phyloP scores from a whole-genome alignment of 2,329 filamentous ascomycete genomes.

The Podosphaera fusca region DNA sequence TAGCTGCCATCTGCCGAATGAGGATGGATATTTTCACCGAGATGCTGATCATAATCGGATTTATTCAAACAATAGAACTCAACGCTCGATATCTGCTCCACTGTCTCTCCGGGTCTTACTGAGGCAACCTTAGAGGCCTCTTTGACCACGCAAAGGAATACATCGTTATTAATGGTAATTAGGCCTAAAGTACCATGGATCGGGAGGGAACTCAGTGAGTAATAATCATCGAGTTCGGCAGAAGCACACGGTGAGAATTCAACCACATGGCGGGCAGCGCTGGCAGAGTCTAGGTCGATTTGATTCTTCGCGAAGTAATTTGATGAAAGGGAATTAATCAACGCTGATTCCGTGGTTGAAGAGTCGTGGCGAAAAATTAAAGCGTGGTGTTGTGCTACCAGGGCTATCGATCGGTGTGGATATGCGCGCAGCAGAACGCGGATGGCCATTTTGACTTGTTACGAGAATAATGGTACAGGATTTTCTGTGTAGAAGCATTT shows the following conservation, averaged over 20 bases:
- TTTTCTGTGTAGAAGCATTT: no score
- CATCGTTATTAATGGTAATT: slow-evolving; percentile 60
- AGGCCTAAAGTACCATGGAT: slow-evolving; percentile 74
- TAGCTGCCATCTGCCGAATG: slow-evolving; percentile 18
- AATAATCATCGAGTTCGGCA: slow-evolving; percentile 52
- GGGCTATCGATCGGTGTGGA: slow-evolving; percentile 67
- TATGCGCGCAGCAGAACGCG: slow-evolving; percentile 43
- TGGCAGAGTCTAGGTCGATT: not conserved
- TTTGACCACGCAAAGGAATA: slow-evolving; percentile 80
- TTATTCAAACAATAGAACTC: slow-evolving; percentile 87
- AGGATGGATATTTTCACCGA: slow-evolving; percentile 23
- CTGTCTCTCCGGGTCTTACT: slow-evolving; percentile 66
- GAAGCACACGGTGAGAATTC: slow-evolving; percentile 49
- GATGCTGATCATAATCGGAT: slow-evolving; percentile 61
- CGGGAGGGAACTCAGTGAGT: slow-evolving; percentile 46
- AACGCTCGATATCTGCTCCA: slow-evolving; percentile 67
- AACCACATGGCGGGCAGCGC: slow-evolving; percentile 44
- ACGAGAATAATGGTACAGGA: no score
- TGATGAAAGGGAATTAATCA: slow-evolving; percentile 35
- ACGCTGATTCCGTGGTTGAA: slow-evolving; percentile 33
- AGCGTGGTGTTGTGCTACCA: slow-evolving; percentile 56
- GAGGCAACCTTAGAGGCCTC: slow-evolving; percentile 57
- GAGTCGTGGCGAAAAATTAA: slow-evolving; percentile 65
- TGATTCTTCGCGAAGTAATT: slow-evolving; percentile 19
- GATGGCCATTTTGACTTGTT: slow-evolving; percentile 13